These are phyloP conservation scores for Takakia lepidozioides DNA, from an alignment of 225 moss, liverwort and hornwort genomes.

Conservation along the genomic window DNA sequence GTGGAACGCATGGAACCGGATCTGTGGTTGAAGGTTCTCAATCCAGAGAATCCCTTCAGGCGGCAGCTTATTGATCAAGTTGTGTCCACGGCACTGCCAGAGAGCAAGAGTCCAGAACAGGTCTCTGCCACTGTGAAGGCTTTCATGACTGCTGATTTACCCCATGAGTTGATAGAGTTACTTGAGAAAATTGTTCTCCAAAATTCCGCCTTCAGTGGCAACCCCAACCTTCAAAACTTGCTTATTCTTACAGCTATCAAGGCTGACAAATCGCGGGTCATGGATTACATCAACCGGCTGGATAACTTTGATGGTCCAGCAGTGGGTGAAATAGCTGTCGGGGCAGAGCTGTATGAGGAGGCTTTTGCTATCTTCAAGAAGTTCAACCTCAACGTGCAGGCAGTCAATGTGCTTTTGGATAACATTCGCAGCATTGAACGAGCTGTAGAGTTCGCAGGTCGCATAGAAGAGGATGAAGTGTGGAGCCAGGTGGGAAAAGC, in stretches of 20 bases:
- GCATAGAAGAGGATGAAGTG: constrained; percentile 98
- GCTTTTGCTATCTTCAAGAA: constrained; percentile 99
- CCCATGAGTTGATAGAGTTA: constrained; percentile 95
- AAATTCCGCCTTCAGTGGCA: constrained; percentile 97
- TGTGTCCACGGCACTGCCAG: constrained; percentile 94
- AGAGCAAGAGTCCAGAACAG: constrained; percentile 97
- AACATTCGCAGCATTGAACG: constrained; percentile 82
- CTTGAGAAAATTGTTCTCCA: constrained; percentile 96
- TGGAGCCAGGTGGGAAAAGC: constrained; percentile 99
- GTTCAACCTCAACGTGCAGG: constrained; percentile 94
- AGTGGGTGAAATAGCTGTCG: constrained; percentile 94
- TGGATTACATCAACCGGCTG: constrained; percentile 95
- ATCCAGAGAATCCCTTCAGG: constrained; percentile 88
- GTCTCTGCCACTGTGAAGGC: constrained; percentile 99
- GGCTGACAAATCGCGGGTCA: constrained; percentile 89
- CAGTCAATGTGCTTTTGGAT: constrained; percentile 95
- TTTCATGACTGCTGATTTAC: constrained; percentile 98
- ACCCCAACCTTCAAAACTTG: constrained; percentile 94
- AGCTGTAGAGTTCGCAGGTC: constrained; percentile 94
- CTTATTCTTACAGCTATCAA: constrained; percentile 96
- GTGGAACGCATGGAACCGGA: constrained; percentile 98
- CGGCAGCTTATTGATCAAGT: constrained; percentile 98
- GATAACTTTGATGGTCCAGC: constrained; percentile 99
- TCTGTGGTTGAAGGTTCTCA: constrained; percentile 88
- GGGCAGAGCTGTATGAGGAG: constrained; percentile 89